Evolutionary conservation across 2,329 filamentous ascomycete species (phyloP).

Genomic region (Biscogniauxia mediterranea): DNA sequence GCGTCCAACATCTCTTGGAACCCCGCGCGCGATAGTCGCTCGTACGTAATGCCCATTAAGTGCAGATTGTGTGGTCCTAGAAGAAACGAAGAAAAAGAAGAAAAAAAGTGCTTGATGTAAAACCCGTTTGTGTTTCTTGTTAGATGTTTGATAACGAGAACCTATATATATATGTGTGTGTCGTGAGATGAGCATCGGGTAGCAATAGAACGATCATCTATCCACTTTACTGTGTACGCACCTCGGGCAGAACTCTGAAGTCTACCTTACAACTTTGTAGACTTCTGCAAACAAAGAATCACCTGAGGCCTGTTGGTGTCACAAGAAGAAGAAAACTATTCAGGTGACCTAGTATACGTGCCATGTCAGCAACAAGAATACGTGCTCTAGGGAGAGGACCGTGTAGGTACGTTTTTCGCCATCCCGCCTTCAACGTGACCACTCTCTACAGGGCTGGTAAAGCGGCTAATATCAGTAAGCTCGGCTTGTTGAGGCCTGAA

Average conservation of each 20-base stretch:
- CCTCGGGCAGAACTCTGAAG: neutral
- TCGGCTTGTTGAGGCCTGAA: too few species aligned
- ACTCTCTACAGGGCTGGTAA: too few species aligned
- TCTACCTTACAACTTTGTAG: neutral
- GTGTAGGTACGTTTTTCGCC: neutral
- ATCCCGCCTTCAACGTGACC: neutral
- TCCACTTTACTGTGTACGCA: neutral
- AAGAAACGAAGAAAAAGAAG: neutral
- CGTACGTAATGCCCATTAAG: neutral
- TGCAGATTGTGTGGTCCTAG: too few species aligned
- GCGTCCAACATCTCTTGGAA: neutral
- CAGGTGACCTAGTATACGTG: neutral
- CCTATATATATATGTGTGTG: too few species aligned
- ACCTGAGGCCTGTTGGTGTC: neutral
- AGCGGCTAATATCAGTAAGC: too few species aligned
- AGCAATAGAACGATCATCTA: neutral
- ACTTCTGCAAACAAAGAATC: neutral
- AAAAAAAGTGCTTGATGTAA: neutral
- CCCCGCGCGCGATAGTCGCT: neutral
- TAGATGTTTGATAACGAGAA: too few species aligned
- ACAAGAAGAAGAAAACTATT: neutral
- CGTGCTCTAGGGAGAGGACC: neutral
- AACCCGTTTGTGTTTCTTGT: too few species aligned
- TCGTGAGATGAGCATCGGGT: too few species aligned
- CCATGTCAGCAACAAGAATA: neutral